These are phyloP conservation scores for Chalciporus sphaerocephalus DNA, from an alignment of 768 basidiomycete genomes.

Conservation along the genomic window DNA sequence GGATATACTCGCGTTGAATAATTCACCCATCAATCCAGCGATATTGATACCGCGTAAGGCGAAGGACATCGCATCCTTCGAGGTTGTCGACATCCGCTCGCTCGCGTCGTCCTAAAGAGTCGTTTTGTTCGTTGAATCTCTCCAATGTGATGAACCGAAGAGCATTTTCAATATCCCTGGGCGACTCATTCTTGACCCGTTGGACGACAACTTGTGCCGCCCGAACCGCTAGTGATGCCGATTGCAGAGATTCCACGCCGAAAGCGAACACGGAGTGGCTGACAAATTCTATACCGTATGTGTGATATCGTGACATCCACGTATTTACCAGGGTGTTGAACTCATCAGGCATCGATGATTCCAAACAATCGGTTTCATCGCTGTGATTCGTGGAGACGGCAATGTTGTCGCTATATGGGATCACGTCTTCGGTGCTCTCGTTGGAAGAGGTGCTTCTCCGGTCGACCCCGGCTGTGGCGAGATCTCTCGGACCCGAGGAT, in stretches of 20 bases:
- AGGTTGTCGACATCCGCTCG: not conserved
- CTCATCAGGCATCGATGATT: not conserved
- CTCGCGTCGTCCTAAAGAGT: slow-evolving; percentile 11
- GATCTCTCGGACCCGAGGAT: too few relatives aligned
- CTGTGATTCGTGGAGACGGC: too few relatives aligned
- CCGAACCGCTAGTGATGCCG: slow-evolving; percentile 1
- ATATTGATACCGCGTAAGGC: slow-evolving; percentile 24
- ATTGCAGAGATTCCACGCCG: slow-evolving; percentile 3
- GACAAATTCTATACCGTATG: slow-evolving; percentile 1
- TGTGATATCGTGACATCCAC: not conserved
- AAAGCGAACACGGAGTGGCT: slow-evolving; percentile 2
- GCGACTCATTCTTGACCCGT: not conserved
- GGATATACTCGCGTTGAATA: slow-evolving; percentile 26
- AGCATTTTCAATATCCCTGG: slow-evolving; percentile 1
- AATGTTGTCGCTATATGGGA: too few relatives aligned
- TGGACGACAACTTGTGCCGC: slow-evolving; percentile 1
- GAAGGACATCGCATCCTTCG: slow-evolving; percentile 1
- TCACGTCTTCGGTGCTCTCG: too few relatives aligned
- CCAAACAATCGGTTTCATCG: not conserved
- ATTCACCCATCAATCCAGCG: slow-evolving; percentile 31
- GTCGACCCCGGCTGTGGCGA: too few relatives aligned
- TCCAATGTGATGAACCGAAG: slow-evolving; percentile 7
- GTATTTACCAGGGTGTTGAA: too few relatives aligned
- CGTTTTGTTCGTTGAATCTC: slow-evolving; percentile 2
- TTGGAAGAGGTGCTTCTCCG: too few relatives aligned